A percentile compares a stretch with the other conserved stretches of the same genome.
These are phyloP conservation scores for Herpomyces periplanetae DNA, from an alignment of 2,329 filamentous ascomycete species.

Conservation along the genomic window DNA sequence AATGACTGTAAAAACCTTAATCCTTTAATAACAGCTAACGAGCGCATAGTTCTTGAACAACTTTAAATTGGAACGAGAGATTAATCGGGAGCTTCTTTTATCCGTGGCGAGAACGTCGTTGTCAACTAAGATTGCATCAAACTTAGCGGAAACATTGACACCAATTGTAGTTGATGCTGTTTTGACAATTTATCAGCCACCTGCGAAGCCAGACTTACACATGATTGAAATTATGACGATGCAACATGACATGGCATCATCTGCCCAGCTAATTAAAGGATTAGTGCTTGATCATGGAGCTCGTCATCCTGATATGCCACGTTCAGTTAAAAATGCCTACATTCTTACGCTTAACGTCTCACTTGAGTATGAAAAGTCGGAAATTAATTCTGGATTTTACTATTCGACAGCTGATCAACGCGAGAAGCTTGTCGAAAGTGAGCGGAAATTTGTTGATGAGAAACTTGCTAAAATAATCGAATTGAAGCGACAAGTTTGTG, in stretches of 20 bases:
- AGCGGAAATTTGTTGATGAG: slow-evolving; percentile 72
- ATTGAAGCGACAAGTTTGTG: slow-evolving; percentile 87
- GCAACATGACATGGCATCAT: slow-evolving; percentile 82
- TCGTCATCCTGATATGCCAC: slow-evolving; percentile 90
- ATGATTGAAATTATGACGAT: slow-evolving; percentile 99
- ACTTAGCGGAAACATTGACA: slow-evolving; percentile 57
- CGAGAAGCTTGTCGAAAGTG: slow-evolving; percentile 89
- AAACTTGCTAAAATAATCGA: slow-evolving; percentile 94
- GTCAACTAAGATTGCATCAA: slow-evolving; percentile 66
- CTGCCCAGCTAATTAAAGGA: slow-evolving; percentile 78
- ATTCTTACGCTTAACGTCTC: slow-evolving; percentile 88
- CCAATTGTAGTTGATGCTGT: slow-evolving; percentile 88
- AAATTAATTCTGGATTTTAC: slow-evolving; percentile 97
- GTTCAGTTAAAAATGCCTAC: slow-evolving; percentile 68
- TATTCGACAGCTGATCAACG: slow-evolving; percentile 88
- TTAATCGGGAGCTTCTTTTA: slow-evolving; percentile 70
- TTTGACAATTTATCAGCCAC: slow-evolving; percentile 57
- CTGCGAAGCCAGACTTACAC: slow-evolving; percentile 73
- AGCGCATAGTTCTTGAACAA: slow-evolving; percentile 39
- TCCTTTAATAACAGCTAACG: slow-evolving; percentile 1
- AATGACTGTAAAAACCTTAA: slow-evolving; percentile 1
- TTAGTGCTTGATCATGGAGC: slow-evolving; percentile 79
- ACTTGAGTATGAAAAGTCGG: slow-evolving; percentile 91
- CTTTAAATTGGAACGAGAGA: slow-evolving; percentile 58
- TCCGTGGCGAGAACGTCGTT: slow-evolving; percentile 78